These are phyloP conservation scores for Pseudocercospora macadamiae DNA, from an alignment of 2,329 filamentous ascomycete species.

Conservation along the genomic window DNA sequence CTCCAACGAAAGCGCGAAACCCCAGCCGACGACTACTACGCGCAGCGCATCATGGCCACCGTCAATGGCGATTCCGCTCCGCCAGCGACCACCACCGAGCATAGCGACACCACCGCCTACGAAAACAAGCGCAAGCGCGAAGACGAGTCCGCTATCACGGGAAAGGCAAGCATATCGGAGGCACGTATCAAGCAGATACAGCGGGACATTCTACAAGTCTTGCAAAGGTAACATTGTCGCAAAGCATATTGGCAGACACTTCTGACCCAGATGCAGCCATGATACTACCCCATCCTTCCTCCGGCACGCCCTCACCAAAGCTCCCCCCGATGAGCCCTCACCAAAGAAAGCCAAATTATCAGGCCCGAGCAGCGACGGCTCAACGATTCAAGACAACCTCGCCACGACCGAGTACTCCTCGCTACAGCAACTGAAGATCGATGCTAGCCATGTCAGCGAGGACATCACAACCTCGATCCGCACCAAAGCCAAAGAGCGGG, in stretches of 20 bases:
- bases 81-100: conserved; percentile 7
- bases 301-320: conserved; percentile 39
- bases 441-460: conserved; percentile 46
- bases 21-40: conserved; percentile 15
- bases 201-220: conserved; percentile 45
- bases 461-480: conserved; percentile 42
- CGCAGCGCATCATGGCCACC: conserved; percentile 26
- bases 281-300: conserved; percentile 53
- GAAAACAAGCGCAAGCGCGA: conserved; percentile 52
- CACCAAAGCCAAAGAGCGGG: conserved; percentile 30
- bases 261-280: conserved; percentile 29
- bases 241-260: neutral
- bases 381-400: conserved; percentile 45
- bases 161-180: conserved; percentile 33
- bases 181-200: conserved; percentile 37
- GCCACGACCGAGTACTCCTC: conserved; percentile 44
- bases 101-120: conserved; percentile 10
- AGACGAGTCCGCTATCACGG: conserved; percentile 37
- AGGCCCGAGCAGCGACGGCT: conserved; percentile 34
- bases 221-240: conserved; percentile 42
- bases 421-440: conserved; percentile 46
- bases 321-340: conserved; percentile 43
- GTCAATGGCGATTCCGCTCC: conserved; percentile 17
- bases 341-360: conserved; percentile 51
- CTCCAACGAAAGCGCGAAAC: conserved; percentile 11